Conservation (phyloP, 441 rosid species). For the Brassica hybrid region DNA sequence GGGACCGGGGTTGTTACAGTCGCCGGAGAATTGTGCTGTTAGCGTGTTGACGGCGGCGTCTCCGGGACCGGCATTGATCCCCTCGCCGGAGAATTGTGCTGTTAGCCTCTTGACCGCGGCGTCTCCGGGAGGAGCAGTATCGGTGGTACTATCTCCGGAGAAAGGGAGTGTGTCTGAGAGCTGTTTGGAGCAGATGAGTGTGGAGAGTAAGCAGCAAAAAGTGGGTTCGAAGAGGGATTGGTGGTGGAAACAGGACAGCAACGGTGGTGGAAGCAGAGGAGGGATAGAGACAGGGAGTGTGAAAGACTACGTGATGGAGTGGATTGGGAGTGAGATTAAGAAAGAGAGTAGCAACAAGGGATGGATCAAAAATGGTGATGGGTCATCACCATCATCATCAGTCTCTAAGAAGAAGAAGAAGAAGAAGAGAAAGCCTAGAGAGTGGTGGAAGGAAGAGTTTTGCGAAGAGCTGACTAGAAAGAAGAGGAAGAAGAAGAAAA, state of each 20-base stretch:
- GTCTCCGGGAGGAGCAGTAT: slow-evolving; percentile 54
- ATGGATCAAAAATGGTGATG: slow-evolving; percentile 38
- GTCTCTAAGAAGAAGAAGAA: slow-evolving; percentile 56
- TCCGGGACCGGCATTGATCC: slow-evolving; percentile 49
- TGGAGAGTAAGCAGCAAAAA: slow-evolving; percentile 55
- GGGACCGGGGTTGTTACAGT: slow-evolving; percentile 47
- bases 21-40: slow-evolving; percentile 62
- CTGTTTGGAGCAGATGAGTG: slow-evolving; percentile 52
- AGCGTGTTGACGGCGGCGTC: slow-evolving; percentile 53
- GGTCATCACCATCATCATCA: slow-evolving; percentile 41
- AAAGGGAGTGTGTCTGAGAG: slow-evolving; percentile 61
- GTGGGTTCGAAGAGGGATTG: slow-evolving; percentile 72
- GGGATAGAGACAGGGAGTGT: slow-evolving; percentile 74
- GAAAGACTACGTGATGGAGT: slow-evolving; percentile 91
- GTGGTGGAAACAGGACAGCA: slow-evolving; percentile 93
- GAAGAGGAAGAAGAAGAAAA: slow-evolving; percentile 55
- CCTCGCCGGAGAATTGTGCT: slow-evolving; percentile 50
- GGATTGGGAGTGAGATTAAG: slow-evolving; percentile 90
- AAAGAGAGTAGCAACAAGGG: slow-evolving; percentile 58
- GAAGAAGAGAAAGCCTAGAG: slow-evolving; percentile 73
- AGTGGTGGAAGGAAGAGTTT: slow-evolving; percentile 98
- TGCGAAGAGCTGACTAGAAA: slow-evolving; percentile 81
- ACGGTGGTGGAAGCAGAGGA: slow-evolving; percentile 50
- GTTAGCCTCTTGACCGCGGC: neutral
- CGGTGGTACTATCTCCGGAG: slow-evolving; percentile 51